phyloP scores from a whole-genome alignment of 805 yeast species.

The Sporopachydermia quercuum region DNA sequence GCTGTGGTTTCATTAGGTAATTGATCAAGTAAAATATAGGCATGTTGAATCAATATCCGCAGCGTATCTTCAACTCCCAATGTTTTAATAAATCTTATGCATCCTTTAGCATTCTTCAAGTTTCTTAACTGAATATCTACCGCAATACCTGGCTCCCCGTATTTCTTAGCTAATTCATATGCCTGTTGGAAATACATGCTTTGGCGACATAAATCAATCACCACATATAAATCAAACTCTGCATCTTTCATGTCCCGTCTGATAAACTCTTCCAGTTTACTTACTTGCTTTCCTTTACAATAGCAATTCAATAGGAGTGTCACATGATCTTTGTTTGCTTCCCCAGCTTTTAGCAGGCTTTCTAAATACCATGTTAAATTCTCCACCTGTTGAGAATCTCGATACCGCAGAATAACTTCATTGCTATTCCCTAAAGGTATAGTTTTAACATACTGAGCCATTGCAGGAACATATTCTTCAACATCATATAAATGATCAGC shows the following conservation, averaged over 20 bases:
- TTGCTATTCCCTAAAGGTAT: conserved; percentile 45
- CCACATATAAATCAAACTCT: conserved; percentile 52
- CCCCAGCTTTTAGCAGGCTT: conserved; percentile 35
- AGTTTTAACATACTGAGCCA: conserved; percentile 55
- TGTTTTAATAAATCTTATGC: conserved; percentile 51
- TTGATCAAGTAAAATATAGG: conserved; percentile 46
- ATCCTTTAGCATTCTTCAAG: conserved; percentile 40
- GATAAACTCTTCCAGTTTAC: conserved; percentile 44
- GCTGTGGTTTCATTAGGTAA: conserved; percentile 74
- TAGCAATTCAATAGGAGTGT: conserved; percentile 67
- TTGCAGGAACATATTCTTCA: conserved; percentile 53
- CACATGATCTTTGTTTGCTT: conserved; percentile 66
- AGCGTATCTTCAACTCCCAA: conserved; percentile 65
- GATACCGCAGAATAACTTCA: conserved; percentile 63
- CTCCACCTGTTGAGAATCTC: conserved; percentile 58
- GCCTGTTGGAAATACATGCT: conserved; percentile 56
- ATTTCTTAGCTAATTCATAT: conserved; percentile 49
- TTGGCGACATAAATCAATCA: conserved; percentile 58
- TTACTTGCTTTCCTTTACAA: conserved; percentile 55
- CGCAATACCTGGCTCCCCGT: conserved; percentile 58
- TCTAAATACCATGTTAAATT: conserved; percentile 51
- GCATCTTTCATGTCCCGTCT: conserved; percentile 23
- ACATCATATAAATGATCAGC: conserved; percentile 62
- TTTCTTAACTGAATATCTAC: conserved; percentile 65
- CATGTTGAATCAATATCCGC: conserved; percentile 50